Base-by-base conservation (phyloP, 768 basidiomycete genomes). In the Rhizopogon rudus region DNA sequence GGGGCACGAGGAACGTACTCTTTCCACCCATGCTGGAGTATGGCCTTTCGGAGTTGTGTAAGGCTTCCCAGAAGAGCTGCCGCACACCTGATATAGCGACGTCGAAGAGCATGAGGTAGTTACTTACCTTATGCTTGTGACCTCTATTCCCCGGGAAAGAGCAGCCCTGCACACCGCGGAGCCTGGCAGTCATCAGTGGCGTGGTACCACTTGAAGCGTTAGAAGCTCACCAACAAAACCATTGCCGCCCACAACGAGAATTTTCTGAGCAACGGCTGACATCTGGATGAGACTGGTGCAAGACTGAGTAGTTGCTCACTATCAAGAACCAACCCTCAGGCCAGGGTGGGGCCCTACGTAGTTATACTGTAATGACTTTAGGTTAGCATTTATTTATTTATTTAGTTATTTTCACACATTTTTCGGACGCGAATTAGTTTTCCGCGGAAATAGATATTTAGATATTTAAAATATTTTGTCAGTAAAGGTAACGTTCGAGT, bases 221-320 rank as follows among this genome's bases (percentile, higher is more conserved):
- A 49, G 20, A n/a, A 10, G 56, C 73, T 57, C 60, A 90, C 95
- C 96, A 64, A 99, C 84, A 75, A 97, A 98, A 5, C 97, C 97
- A 74, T 97, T 97, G 44, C 97, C 97, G n/a, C 97, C 97, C 1
- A 98, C 82, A 41, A 99, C 93, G n/a, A 98, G 83, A 39, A 98
- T 79, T 64, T 77, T 87, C 52, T 76, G 80, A 51, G 76, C 54
- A 22, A 76, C n/a, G 40, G 59, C 52, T 52, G 50, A 31, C 54
- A 55, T 54, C 5, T 20, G 4, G 31, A 20, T 6, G 17, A 35
- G 46, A 13, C 31, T 20, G 16, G 12, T 44, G 10, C 16, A 20
- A 20, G 53, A 53, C 29, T 43, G 41, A 22, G 37, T 53, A 57
- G 8, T 37, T 37, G 35, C 35, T 37, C 35, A 13, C 13, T 37